Evolutionary conservation across 148 eudicot genomes (phyloP).

Genomic region (Heliamphora exappendiculata): DNA sequence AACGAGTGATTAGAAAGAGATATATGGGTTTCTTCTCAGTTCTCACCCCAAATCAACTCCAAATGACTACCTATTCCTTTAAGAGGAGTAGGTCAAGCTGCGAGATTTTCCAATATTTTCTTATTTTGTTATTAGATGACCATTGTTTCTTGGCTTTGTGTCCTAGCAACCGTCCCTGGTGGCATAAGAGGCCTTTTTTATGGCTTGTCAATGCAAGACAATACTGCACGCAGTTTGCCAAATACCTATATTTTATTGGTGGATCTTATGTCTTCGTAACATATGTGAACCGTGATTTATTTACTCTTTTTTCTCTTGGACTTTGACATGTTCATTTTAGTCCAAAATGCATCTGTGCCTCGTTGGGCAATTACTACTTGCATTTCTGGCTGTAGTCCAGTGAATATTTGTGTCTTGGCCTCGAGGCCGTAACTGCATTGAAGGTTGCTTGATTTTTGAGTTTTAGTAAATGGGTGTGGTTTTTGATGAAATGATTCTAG

Average conservation of each 20-base stretch:
- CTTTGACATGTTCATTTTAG: too few relatives aligned
- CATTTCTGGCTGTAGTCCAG: not conserved
- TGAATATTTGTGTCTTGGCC: not conserved
- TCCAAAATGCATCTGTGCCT: not conserved
- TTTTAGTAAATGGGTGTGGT: not conserved
- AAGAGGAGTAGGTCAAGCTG: not conserved
- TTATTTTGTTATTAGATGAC: not conserved
- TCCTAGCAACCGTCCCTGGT: too few relatives aligned
- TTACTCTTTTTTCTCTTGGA: too few relatives aligned
- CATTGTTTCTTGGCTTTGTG: not conserved
- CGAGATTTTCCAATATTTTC: not conserved
- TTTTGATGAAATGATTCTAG: conserved; percentile 4
- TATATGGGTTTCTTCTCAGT: too few relatives aligned
- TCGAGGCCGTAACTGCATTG: not conserved
- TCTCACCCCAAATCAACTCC: too few relatives aligned
- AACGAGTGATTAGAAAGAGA: too few relatives aligned
- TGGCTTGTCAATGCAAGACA: too few relatives aligned
- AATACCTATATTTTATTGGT: not conserved
- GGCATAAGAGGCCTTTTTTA: too few relatives aligned
- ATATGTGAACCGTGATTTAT: too few relatives aligned
- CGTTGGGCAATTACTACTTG: not conserved
- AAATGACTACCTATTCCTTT: not conserved
- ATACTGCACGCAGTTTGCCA: not conserved
- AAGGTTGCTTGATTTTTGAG: not conserved
- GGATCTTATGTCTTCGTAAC: too few relatives aligned